Conservation (phyloP, 108 stramenopile species). For the Schizochytrium sp. region DNA sequence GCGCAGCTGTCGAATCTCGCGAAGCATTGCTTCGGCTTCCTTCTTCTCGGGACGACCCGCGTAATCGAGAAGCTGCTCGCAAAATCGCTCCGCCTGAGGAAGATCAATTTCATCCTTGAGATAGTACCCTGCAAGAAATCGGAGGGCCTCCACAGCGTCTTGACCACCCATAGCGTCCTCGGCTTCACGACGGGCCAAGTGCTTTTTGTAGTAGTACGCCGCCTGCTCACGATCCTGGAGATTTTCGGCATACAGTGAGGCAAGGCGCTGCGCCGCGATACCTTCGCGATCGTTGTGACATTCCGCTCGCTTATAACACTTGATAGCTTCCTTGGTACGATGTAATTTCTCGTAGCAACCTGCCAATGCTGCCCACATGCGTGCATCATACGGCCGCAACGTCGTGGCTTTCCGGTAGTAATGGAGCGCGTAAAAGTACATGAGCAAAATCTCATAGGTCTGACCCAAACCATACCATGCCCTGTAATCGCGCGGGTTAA, state of each 20-base stretch:
- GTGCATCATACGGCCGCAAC: slow-evolving; percentile 85
- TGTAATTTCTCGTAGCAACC: slow-evolving; percentile 60
- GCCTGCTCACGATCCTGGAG: slow-evolving; percentile 68
- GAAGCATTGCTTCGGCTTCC: slow-evolving; percentile 75
- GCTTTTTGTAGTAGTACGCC: slow-evolving; percentile 75
- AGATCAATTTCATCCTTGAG: slow-evolving; percentile 65
- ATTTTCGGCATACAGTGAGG: slow-evolving; percentile 70
- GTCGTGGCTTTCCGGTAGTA: slow-evolving; percentile 88
- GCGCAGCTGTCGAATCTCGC: slow-evolving; percentile 66
- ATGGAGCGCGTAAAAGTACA: slow-evolving; percentile 82
- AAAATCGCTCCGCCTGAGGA: slow-evolving; percentile 64
- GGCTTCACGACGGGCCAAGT: slow-evolving; percentile 46
- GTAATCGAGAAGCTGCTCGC: slow-evolving; percentile 75
- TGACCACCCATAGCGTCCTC: slow-evolving; percentile 47
- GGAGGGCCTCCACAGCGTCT: slow-evolving; percentile 71
- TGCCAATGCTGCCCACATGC: slow-evolving; percentile 97
- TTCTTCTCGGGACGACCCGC: slow-evolving; percentile 80
- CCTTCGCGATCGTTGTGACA: slow-evolving; percentile 78
- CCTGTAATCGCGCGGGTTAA: slow-evolving; percentile 80
- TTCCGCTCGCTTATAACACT: slow-evolving; percentile 77
- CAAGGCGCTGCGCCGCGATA: slow-evolving; percentile 79
- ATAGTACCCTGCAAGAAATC: slow-evolving; percentile 68
- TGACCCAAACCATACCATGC: slow-evolving; percentile 98
- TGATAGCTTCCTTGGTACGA: slow-evolving; percentile 68
- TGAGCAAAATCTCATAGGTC: slow-evolving; percentile 90